Evolutionary conservation across 257 asterid genomes (phyloP).

Genomic region (Solanum piurae): DNA sequence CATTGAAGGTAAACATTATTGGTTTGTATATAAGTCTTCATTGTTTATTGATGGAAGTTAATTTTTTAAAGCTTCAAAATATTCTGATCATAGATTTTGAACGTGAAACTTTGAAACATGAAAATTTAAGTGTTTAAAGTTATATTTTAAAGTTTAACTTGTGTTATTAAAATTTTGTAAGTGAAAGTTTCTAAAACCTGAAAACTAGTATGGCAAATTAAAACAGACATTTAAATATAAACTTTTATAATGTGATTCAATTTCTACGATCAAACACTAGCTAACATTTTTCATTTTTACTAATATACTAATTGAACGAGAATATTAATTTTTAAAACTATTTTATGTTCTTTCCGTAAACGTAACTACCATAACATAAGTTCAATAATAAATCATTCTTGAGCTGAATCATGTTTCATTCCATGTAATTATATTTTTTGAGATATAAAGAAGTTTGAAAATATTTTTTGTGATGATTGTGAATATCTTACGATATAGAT

Average conservation of each 20-base stretch:
- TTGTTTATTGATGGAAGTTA: not conserved
- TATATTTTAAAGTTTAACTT: not conserved
- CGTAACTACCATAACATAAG: not conserved
- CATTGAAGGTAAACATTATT: not conserved
- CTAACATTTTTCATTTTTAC: not conserved
- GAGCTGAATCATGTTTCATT: not conserved
- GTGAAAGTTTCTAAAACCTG: not conserved
- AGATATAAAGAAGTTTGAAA: not conserved
- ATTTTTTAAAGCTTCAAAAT: not conserved
- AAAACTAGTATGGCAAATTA: not conserved
- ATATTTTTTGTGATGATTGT: not conserved
- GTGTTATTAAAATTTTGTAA: no score
- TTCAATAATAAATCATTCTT: not conserved
- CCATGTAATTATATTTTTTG: not conserved
- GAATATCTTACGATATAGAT: not conserved
- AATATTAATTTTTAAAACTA: not conserved
- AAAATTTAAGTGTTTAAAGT: not conserved
- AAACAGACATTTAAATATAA: not conserved
- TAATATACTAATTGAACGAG: not conserved
- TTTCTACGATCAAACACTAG: not conserved
- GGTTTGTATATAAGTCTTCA: not conserved
- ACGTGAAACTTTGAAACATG: not conserved
- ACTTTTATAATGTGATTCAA: not conserved
- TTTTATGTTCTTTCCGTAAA: not conserved
- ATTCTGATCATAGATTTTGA: not conserved